Base-by-base conservation (phyloP, 805 yeast genomes). In the Saccharomycopsis fermentans region DNA sequence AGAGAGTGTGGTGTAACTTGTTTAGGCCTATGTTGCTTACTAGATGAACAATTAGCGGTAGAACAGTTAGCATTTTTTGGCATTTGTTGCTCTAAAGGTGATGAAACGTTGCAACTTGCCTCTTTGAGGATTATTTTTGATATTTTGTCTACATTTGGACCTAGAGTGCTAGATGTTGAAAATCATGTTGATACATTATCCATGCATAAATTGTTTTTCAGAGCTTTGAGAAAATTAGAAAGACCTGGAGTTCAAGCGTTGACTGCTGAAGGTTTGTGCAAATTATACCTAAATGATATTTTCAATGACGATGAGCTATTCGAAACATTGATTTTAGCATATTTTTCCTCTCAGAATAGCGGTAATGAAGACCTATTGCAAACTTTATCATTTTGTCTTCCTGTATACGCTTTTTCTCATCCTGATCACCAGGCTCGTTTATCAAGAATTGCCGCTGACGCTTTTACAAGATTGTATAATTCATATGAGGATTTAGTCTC, bases 241-340 rank as follows among this genome's bases (percentile, higher is more conserved):
- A 73, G 80, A 63, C 87, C 87, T 1, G 79, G 78, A 29, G 77
- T 90, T 19, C 96, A 89, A 68, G 83, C 92, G 0, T 76, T 82
- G 1, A 86, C 92, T 9, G 96, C 92, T 0, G 96, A 89, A 66
- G 95, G 96, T 0, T 73, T 91, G 27, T 87, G 91, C 66, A 91
- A 92, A 71, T 73, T 92, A 55, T 82, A 84, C 64, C 74, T 94
- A 56, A 86, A 92, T 16, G 95, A 87, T 63, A 78, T 87, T 21
- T 77, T 90, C 58, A 78, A 76, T 6, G 90, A 86, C 66, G 84
- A 81, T 59, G 88, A 84, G 58, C 71, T 90, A 40, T 79, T 87
- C 64, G 91, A 86, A 66, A 80, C 87, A 0, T 74, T 91, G 57
- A 71, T 90, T 3, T 70, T 87, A 56, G 78, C 87, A 0, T 92